Conservation (phyloP, 106 monocot species). For the Dendrobium catenatum region DNA sequence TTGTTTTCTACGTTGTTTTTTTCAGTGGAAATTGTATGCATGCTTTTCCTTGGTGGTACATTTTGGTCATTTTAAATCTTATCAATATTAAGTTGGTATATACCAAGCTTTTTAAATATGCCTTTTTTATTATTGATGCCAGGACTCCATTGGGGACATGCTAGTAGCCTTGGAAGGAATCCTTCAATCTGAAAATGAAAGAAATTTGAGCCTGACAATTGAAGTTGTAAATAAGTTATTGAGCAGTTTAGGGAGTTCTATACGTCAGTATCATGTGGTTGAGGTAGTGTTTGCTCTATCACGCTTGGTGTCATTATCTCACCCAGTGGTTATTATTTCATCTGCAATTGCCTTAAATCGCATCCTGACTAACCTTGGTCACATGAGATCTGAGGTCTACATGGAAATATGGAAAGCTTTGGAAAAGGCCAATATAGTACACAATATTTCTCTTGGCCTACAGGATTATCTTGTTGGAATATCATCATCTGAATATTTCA, state of each 20-base stretch:
- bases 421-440: slow-evolving; percentile 30
- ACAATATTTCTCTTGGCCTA: slow-evolving; percentile 29
- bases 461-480: slow-evolving; percentile 25
- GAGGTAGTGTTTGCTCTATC: slow-evolving; percentile 46
- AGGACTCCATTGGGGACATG: slow-evolving; percentile 76
- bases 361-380: slow-evolving; percentile 37
- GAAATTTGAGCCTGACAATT: slow-evolving; percentile 30
- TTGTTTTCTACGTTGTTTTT: no score
- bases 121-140: slow-evolving; percentile 1
- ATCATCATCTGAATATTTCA: slow-evolving; percentile 48
- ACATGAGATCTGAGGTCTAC: slow-evolving; percentile 15
- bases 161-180: slow-evolving; percentile 62
- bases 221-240: slow-evolving; percentile 42
- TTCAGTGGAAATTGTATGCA: neutral
- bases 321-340: slow-evolving; percentile 18
- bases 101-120: neutral
- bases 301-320: slow-evolving; percentile 30
- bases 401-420: slow-evolving; percentile 52
- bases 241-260: slow-evolving; percentile 29
- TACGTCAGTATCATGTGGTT: slow-evolving; percentile 41
- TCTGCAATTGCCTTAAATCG: slow-evolving; percentile 45
- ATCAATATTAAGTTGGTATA: neutral
- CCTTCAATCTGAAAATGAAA: slow-evolving; percentile 56
- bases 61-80: neutral
- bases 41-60: neutral